These are phyloP conservation scores for Nicotiana tabacum DNA, from an alignment of 257 asterid genomes.

Conservation along the genomic window DNA sequence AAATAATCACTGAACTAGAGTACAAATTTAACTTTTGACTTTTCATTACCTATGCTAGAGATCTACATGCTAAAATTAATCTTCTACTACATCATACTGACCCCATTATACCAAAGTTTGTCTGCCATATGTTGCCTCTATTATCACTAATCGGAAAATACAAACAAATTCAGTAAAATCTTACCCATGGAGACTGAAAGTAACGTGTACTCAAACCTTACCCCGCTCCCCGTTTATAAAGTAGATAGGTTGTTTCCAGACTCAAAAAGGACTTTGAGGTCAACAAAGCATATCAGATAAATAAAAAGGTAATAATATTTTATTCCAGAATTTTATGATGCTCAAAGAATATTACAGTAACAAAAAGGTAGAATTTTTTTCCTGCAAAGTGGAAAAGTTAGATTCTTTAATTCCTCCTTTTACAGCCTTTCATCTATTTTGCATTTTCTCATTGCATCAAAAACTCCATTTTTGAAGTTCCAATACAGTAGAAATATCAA, in stretches of 20 bases:
- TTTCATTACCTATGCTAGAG: neutral
- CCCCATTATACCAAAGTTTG: no score
- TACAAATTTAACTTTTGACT: conserved; percentile 5
- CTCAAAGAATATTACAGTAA: neutral
- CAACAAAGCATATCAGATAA: neutral
- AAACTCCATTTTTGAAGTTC: neutral
- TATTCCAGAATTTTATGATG: neutral
- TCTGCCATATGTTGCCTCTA: no score
- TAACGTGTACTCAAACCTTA: no score
- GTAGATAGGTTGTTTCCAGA: no score
- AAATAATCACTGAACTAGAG: neutral
- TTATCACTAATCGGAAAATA: no score
- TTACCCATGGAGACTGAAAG: rapidly evolving
- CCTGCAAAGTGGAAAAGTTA: conserved; percentile 16
- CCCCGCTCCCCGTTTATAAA: no score
- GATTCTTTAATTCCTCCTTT: conserved; percentile 21
- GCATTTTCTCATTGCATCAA: conserved; percentile 7
- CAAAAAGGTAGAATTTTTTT: neutral
- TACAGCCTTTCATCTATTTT: neutral
- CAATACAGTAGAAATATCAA: conserved; percentile 6
- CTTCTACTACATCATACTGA: no score
- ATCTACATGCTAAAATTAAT: no score
- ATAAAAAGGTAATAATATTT: neutral
- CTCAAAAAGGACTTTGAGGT: neutral
- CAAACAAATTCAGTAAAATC: no score